Percentiles rank a stretch among this genome's conserved stretches.
Conservation (phyloP, 805 yeast species). For the Zygoascus bituminiphila region DNA sequence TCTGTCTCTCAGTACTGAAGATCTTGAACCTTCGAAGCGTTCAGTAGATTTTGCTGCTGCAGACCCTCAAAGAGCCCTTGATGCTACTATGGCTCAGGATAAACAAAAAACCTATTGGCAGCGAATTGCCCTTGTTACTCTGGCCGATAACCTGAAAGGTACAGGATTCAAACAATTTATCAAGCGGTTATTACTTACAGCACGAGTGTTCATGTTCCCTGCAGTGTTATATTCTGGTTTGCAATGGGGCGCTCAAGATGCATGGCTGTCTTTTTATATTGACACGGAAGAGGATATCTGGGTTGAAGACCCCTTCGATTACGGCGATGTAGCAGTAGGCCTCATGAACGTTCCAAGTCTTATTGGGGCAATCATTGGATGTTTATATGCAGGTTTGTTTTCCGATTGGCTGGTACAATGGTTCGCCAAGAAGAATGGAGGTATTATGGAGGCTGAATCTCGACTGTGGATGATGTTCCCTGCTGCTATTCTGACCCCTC, state of each 20-base stretch:
- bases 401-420: constrained; percentile 49
- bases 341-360: constrained; percentile 65
- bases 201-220: constrained; percentile 36
- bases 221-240: constrained; percentile 52
- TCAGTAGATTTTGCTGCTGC: not conserved
- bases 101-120: constrained; percentile 7
- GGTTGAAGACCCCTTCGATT: constrained; percentile 58
- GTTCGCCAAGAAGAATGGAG: constrained; percentile 12
- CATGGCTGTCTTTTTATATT: constrained; percentile 63
- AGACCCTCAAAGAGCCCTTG: not conserved
- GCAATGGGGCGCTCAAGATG: constrained; percentile 76
- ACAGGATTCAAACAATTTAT: constrained; percentile 59
- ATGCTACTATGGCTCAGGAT: constrained; percentile 1
- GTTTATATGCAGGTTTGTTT: constrained; percentile 40
- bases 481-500: constrained; percentile 44
- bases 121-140: constrained; percentile 24
- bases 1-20: not conserved
- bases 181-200: constrained; percentile 40
- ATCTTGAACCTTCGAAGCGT: not conserved
- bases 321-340: constrained; percentile 58
- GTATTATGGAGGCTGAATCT: constrained; percentile 38
- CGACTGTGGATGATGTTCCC: constrained; percentile 43
- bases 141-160: constrained; percentile 51
- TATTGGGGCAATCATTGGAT: constrained; percentile 45
- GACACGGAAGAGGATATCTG: constrained; percentile 65